phyloP scores from a whole-genome alignment of 768 basidiomycete species.

The Tylopilus balloui region DNA sequence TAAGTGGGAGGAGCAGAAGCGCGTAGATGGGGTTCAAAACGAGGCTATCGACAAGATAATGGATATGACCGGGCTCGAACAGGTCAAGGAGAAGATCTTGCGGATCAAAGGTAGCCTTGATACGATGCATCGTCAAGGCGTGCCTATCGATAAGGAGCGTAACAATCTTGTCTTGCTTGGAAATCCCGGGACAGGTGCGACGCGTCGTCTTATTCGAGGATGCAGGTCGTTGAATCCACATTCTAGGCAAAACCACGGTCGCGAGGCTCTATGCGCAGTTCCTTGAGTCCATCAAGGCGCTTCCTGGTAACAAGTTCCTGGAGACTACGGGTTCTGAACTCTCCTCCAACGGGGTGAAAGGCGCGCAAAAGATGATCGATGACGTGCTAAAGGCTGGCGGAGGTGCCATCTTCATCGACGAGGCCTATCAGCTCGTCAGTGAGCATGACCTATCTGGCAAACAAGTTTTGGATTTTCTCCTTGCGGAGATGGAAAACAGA shows the following conservation, averaged over 20 bases:
- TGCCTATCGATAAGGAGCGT: conserved; percentile 49
- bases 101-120: conserved; percentile 58
- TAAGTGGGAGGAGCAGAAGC: conserved; percentile 59
- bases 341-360: conserved; percentile 53
- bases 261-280: conserved; percentile 64
- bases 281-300: conserved; percentile 49
- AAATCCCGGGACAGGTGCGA: conserved; percentile 69
- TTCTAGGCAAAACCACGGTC: conserved; percentile 63
- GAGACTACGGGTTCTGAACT: conserved; percentile 64
- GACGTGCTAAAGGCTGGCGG: conserved; percentile 50
- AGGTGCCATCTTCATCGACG: conserved; percentile 67
- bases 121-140: conserved; percentile 46
- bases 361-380: conserved; percentile 50
- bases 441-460: conserved; percentile 46
- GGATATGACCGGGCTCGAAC: conserved; percentile 65
- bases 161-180: conserved; percentile 62
- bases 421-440: conserved; percentile 64
- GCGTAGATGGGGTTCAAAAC: conserved; percentile 47
- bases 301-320: conserved; percentile 51
- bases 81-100: conserved; percentile 59
- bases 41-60: conserved; percentile 60
- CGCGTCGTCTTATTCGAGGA: neutral
- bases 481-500: conserved; percentile 73
- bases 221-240: neutral
- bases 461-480: conserved; percentile 64